These are phyloP conservation scores for Halenospora varia DNA, from an alignment of 495 filamentous ascomycete species.

Conservation along the genomic window DNA sequence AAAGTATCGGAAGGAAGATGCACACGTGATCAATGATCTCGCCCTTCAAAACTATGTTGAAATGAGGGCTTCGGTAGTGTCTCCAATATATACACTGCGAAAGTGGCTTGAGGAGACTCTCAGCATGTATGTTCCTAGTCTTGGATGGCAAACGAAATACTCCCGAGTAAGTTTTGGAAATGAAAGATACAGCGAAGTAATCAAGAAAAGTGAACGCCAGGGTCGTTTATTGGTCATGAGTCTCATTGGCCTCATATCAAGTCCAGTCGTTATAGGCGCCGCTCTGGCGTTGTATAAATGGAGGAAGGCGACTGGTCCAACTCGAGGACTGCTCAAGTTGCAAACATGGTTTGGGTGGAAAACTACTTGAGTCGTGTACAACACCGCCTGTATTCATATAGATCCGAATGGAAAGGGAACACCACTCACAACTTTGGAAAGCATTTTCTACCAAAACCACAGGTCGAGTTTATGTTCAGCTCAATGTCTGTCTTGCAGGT, in stretches of 20 bases:
- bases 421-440: not conserved
- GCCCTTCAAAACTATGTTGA: conserved; percentile 89
- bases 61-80: conserved; percentile 81
- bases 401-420: not conserved
- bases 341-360: not conserved
- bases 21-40: conserved; percentile 87
- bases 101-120: conserved; percentile 87
- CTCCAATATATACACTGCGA: conserved; percentile 66
- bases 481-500: no score
- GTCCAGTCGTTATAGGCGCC: not conserved
- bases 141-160: conserved; percentile 92
- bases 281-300: not conserved
- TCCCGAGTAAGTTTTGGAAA: conserved; percentile 90
- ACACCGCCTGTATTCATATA: not conserved
- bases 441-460: no score
- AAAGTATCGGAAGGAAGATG: conserved; percentile 65
- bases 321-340: not conserved
- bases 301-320: not conserved
- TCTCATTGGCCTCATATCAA: not conserved
- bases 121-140: conserved; percentile 63
- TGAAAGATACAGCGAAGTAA: conserved; percentile 82
- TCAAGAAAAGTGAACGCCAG: conserved; percentile 63
- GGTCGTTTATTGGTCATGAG: conserved; percentile 40
- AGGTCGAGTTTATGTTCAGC: no score
- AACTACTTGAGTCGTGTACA: not conserved